A percentile compares a stretch with the other conserved stretches of the same genome.
These are phyloP conservation scores for Ophiostoma himal-ulmi DNA, from an alignment of 2,329 filamentous ascomycete genomes.

Conservation along the genomic window DNA sequence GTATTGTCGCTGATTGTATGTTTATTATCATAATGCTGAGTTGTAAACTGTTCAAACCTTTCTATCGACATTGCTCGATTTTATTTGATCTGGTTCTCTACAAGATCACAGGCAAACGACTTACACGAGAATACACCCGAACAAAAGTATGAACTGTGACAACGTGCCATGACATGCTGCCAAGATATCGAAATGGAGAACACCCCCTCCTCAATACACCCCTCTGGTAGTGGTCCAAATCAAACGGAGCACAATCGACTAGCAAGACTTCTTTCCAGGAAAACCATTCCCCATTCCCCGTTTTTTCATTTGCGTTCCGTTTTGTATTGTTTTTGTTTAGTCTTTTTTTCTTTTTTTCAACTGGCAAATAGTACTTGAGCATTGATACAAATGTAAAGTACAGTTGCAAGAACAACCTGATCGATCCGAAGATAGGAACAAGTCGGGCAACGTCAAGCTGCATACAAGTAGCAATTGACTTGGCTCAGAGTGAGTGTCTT, in stretches of 20 bases:
- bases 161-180: not conserved
- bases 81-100: not conserved
- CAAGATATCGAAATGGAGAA: slow-evolving; percentile 4
- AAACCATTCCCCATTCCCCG: not conserved
- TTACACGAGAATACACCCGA: not conserved
- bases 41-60: too few relatives aligned
- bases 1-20: too few relatives aligned
- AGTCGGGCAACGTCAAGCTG: slow-evolving; percentile 12
- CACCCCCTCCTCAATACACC: not conserved
- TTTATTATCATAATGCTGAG: too few relatives aligned
- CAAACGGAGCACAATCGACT: not conserved
- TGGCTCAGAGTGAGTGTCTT: not conserved
- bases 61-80: not conserved
- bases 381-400: too few relatives aligned
- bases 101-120: not conserved
- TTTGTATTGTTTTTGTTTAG: not conserved
- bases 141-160: not conserved
- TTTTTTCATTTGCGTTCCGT: not conserved
- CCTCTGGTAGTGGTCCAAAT: not conserved
- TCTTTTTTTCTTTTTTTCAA: too few relatives aligned
- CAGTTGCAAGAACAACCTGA: too few relatives aligned
- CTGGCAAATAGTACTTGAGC: too few relatives aligned
- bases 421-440: slow-evolving; percentile 23
- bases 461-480: not conserved
- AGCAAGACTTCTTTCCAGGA: not conserved